Evolutionary conservation across 2,329 filamentous ascomycete species (phyloP), one percentile per base, ranked within the genome.

Genomic region (Tympanopsis confertula): DNA sequence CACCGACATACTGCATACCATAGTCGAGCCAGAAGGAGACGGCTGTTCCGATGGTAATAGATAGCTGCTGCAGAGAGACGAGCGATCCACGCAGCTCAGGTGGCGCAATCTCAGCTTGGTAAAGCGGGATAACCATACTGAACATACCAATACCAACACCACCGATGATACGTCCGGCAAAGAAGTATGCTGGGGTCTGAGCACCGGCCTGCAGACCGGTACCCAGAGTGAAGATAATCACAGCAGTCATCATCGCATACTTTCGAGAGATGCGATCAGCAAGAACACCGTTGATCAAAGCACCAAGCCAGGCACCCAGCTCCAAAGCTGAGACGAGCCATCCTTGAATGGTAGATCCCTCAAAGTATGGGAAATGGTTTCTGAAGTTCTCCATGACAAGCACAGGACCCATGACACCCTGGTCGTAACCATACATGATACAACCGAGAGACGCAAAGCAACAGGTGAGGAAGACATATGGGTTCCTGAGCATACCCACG

Each of bases 401-500:
- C 5, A 78, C 66, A 39, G 72, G 71, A 28, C 63, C 65, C 53
- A 78, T 77, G 44, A 77, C 71, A 45, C 73, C 74, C 45, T 74
- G 69, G 46, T 76, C 74, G 52, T 74, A 75, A 42, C 73, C 68
- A 53, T 71, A 76, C 40, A 42, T 42, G 38, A 42, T 35, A 32
- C 40, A 40, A 13, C 42, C 42, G 10, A 44, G 24, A 28, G 24
- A 28, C 10, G 24, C 24, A 28, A 28, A 28, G 24, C 10, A 28
- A 28, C 24, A 28, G 32, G 57, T 59, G 49, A 52, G 45, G 47
- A 55, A 57, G 35, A 62, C 58, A 43, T 59, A 62, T 2, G 58
- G 57, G 43, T 61, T 61, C 43, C 56, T 53, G 10, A 61, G 42
- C 52, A 61, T 59, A 40, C 58, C 58, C 35, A 48, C 39, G 28